A percentile compares a stretch with the other conserved stretches of the same genome.
These are phyloP conservation scores for Isoetes engelmannii DNA, from an alignment of 83 land plant genomes.

Conservation along the genomic window DNA sequence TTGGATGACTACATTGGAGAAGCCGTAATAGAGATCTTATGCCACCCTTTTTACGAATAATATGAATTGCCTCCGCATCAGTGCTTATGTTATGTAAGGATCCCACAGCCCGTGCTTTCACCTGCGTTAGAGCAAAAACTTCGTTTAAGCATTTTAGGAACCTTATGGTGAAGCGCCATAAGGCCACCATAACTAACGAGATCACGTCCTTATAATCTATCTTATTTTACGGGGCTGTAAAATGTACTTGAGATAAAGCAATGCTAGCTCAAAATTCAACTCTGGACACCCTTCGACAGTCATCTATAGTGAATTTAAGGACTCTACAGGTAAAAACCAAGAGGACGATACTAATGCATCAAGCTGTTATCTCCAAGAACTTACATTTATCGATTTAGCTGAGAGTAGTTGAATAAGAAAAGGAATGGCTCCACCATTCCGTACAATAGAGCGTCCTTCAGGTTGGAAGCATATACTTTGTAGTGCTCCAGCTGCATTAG, in stretches of 20 bases:
- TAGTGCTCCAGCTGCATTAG: slow-evolving; percentile 31
- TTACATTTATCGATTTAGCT: slow-evolving; percentile 21
- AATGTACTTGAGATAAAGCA: too few relatives aligned
- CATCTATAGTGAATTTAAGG: too few relatives aligned
- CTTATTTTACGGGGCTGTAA: too few relatives aligned
- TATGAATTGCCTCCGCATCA: slow-evolving; percentile 28
- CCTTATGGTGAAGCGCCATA: background rate
- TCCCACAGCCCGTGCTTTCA: slow-evolving; percentile 29
- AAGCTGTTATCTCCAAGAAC: too few relatives aligned
- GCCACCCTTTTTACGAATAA: slow-evolving; percentile 26
- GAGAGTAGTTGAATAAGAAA: slow-evolving; percentile 20
- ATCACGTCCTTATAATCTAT: too few relatives aligned
- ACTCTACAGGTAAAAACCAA: background rate
- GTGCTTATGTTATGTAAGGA: slow-evolving; percentile 30
- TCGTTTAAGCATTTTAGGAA: background rate
- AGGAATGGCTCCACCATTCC: slow-evolving; percentile 23
- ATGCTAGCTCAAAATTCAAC: too few relatives aligned
- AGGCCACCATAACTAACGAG: too few relatives aligned
- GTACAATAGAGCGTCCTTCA: slow-evolving; percentile 27
- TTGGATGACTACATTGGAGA: slow-evolving; percentile 16
- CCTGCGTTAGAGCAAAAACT: background rate
- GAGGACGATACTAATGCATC: background rate
- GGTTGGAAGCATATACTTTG: slow-evolving; percentile 35
- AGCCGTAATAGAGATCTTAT: slow-evolving; percentile 18
- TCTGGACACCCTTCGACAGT: too few relatives aligned